Percentiles rank a stretch among this genome's conserved stretches.
phyloP scores from a whole-genome alignment of 352 stramenopile species.

The Phytophthora sp. region DNA sequence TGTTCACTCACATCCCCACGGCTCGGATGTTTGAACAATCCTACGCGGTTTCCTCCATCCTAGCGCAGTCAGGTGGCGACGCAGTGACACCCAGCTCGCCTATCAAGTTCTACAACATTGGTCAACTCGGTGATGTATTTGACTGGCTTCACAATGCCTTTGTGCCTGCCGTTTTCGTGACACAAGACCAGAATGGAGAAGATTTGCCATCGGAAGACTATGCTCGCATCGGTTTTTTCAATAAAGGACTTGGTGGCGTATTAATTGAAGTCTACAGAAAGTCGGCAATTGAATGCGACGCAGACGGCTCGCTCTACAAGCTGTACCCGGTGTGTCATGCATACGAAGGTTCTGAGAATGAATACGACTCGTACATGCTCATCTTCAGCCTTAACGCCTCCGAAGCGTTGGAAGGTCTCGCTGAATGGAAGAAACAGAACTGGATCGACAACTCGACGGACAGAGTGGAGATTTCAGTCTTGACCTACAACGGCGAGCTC shows the following conservation, averaged over 20 bases:
- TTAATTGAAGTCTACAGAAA: conserved; percentile 33
- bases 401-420: conserved; percentile 27
- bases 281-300: conserved; percentile 20
- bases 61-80: conserved; percentile 46
- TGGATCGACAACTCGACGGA: conserved; percentile 43
- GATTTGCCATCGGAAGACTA: conserved; percentile 33
- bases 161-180: conserved; percentile 52
- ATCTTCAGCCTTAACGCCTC: conserved; percentile 34
- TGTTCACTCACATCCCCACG: conserved; percentile 51
- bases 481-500: conserved; percentile 57
- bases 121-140: conserved; percentile 42
- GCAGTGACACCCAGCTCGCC: conserved; percentile 42
- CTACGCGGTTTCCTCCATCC: conserved; percentile 35
- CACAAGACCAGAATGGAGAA: conserved; percentile 47
- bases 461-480: conserved; percentile 40
- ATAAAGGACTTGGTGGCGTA: conserved; percentile 46
- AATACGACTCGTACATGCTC: conserved; percentile 30
- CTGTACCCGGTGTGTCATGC: conserved; percentile 49
- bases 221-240: conserved; percentile 39
- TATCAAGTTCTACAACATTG: conserved; percentile 58
- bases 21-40: conserved; percentile 38
- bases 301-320: conserved; percentile 29
- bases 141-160: conserved; percentile 49
- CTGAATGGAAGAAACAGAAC: conserved; percentile 25
- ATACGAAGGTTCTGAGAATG: conserved; percentile 17